Base-by-base conservation (phyloP, 1,139 yeast species). In the Hyphopichia khmerensis region DNA sequence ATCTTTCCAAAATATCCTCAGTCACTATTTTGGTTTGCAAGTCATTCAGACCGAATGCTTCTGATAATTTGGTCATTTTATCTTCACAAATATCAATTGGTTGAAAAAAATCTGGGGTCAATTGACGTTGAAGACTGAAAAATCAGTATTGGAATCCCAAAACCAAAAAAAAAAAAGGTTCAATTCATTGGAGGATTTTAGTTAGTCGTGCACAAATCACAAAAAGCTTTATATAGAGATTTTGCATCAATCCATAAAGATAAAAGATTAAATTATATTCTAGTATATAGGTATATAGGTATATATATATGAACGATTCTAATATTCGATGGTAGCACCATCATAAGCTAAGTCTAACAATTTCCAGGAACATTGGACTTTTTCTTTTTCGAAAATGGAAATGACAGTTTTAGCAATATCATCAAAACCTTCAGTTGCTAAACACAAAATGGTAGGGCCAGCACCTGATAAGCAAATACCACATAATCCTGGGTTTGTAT, bases 381-480 rank as follows among this genome's bases (percentile, higher is more conserved):
- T 73, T 51, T 86, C 84, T 52, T 79, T 69, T 42, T 74, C 67
- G 64, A 93, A 91, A 43, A 89, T 77, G 39, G 69, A 67, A 44
- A 89, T 76, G 50, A 93, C 90, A 43, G 81, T 87, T 3, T 64
- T 59, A 18, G 99, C 96, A 54, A 93, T 90, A n/a, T 69, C 75
- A 10, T 90, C 96, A 57, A 82, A 93, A 57, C 87, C 85, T 15
- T 79, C 85, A 5, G 96, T 90, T 11, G 99, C 99, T 50, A 93
- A 76, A 42, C 96, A 96, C 53, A 93, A 72, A 44, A 93, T 91
- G 17, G 99, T 93, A 42, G 99, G 99, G 1, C 99, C 99, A 5
- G 99, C 99, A 41, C 99, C 99, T 16, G 96, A 87, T 43, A 93
- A 75, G 64, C 99, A 93, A 53, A 93, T 89, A 40, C 99, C 99